Percentiles rank a stretch among this genome's conserved stretches.
These are phyloP conservation scores for Cystobasidiopsis lactophilus DNA, from an alignment of 768 basidiomycete species.

Conservation along the genomic window DNA sequence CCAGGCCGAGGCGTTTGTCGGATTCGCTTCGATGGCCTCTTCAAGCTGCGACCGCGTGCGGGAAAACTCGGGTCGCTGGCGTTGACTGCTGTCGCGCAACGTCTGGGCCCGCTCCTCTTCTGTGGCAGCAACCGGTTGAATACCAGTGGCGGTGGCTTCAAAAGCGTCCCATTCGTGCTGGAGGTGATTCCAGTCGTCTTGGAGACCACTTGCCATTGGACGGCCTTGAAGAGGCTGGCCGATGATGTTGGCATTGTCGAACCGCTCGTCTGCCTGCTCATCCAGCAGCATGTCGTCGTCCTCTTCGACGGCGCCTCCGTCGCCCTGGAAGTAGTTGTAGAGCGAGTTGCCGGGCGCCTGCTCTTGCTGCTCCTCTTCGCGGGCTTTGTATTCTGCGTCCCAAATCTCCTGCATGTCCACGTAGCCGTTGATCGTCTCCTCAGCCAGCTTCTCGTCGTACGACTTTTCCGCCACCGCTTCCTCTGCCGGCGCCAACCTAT, in stretches of 20 bases:
- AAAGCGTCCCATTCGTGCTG: slow-evolving; percentile 62
- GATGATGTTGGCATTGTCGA: slow-evolving; percentile 6
- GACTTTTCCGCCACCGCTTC: too few species aligned
- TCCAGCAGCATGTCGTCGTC: slow-evolving; percentile 19
- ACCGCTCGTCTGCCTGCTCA: slow-evolving; percentile 17
- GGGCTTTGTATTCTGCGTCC: slow-evolving; percentile 17
- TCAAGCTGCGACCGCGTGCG: slow-evolving; percentile 68
- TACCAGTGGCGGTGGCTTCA: slow-evolving; percentile 47
- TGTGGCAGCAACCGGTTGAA: slow-evolving; percentile 31
- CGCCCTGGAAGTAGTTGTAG: slow-evolving; percentile 15
- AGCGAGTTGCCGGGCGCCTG: not conserved
- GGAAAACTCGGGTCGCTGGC: slow-evolving; percentile 8
- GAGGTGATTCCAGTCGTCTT: slow-evolving; percentile 39
- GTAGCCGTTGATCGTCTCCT: not conserved
- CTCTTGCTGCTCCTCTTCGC: slow-evolving; percentile 5
- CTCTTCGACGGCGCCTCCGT: slow-evolving; percentile 13
- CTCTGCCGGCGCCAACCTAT: not conserved
- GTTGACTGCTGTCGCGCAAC: slow-evolving; percentile 9
- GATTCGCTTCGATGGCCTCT: slow-evolving; percentile 62
- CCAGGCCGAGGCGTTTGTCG: slow-evolving; percentile 53
- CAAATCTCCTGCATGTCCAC: slow-evolving; percentile 14
- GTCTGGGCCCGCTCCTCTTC: slow-evolving; percentile 11
- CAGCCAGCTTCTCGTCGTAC: not conserved
- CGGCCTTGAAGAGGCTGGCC: slow-evolving; percentile 10
- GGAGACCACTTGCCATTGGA: too few species aligned